Percentiles rank a stretch among this genome's conserved stretches.
Conservation (phyloP, 306 rosid genomes). For the Prunus padus region DNA sequence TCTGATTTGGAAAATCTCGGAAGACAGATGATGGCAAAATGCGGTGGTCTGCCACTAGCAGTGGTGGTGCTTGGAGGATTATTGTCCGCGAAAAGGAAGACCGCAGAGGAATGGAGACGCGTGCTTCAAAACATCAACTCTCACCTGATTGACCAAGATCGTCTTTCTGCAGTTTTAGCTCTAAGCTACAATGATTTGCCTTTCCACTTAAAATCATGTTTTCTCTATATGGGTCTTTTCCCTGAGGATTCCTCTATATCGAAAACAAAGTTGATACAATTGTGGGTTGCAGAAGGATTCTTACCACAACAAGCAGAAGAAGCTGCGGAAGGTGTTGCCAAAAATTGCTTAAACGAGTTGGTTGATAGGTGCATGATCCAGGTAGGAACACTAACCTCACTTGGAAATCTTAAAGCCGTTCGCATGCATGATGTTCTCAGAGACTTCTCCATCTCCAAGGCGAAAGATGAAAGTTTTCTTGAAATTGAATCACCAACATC, state of each 20-base stretch:
- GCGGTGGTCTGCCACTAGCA: neutral
- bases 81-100: neutral
- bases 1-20: neutral
- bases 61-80: slow-evolving; percentile 4
- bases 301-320: neutral
- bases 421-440: slow-evolving; percentile 11
- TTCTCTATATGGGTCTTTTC: slow-evolving; percentile 16
- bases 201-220: slow-evolving; percentile 6
- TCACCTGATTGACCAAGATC: neutral
- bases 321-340: neutral
- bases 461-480: neutral
- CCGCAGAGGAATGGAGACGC: neutral
- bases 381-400: neutral
- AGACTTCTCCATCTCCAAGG: neutral
- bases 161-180: neutral
- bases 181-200: slow-evolving; percentile 9
- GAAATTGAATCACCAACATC: neutral
- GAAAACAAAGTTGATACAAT: neutral
- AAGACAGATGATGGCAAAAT: neutral
- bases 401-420: neutral
- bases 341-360: slow-evolving; percentile 1
- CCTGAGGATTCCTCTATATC: neutral
- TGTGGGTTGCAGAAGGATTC: slow-evolving; percentile 12
- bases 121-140: neutral
- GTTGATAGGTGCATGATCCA: neutral